Evolutionary conservation across 208 protist species (phyloP).

Genomic region (Trypanosoma cruzi): DNA sequence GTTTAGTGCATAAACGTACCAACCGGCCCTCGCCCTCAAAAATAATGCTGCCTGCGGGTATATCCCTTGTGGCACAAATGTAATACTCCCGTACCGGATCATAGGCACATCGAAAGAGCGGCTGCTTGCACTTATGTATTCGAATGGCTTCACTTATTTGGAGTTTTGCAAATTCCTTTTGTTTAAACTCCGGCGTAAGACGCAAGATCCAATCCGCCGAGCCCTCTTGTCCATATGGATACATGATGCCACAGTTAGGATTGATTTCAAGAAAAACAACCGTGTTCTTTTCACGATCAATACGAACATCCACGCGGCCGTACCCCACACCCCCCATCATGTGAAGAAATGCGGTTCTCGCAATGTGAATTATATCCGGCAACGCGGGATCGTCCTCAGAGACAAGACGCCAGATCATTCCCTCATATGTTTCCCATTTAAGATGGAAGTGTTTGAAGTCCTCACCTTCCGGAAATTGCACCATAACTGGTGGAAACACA

Average conservation of each 20-base stretch:
- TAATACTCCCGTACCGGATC: slow-evolving; percentile 67
- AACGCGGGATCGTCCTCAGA: slow-evolving; percentile 66
- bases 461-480: slow-evolving; percentile 78
- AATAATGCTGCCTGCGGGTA: slow-evolving; percentile 51
- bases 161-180: slow-evolving; percentile 81
- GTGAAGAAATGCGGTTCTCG: slow-evolving; percentile 71
- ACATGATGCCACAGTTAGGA: slow-evolving; percentile 93
- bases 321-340: slow-evolving; percentile 93
- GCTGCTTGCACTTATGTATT: slow-evolving; percentile 35
- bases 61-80: slow-evolving; percentile 59
- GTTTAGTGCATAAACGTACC: slow-evolving; percentile 80
- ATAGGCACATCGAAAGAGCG: slow-evolving; percentile 57
- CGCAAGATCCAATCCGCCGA: slow-evolving; percentile 90
- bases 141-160: slow-evolving; percentile 75
- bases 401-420: slow-evolving; percentile 82
- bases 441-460: slow-evolving; percentile 93
- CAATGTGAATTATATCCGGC: slow-evolving; percentile 63
- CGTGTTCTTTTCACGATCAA: slow-evolving; percentile 51
- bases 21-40: slow-evolving; percentile 69
- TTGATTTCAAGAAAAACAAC: slow-evolving; percentile 93
- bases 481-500: slow-evolving; percentile 81
- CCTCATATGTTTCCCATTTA: slow-evolving; percentile 91
- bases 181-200: slow-evolving; percentile 60
- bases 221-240: slow-evolving; percentile 82
- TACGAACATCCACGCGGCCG: slow-evolving; percentile 87